Evolutionary conservation across 129 eudicot species (phyloP).

Genomic region (Pseudognaphalium luteoalbum): DNA sequence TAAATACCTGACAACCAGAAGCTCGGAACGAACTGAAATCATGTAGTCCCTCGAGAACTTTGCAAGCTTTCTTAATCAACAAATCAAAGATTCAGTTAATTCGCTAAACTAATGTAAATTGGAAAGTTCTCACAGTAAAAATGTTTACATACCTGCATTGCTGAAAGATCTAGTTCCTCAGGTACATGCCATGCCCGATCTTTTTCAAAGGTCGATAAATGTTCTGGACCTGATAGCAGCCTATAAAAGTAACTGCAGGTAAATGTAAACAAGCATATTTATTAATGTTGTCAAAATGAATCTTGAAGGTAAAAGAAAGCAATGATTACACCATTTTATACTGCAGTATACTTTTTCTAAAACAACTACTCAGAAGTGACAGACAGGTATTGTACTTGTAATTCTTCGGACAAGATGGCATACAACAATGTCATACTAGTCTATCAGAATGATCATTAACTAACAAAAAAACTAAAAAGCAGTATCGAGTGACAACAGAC

Average conservation of each 20-base stretch:
- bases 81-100: constrained; percentile 7
- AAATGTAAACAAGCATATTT: constrained; percentile 4
- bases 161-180: constrained; percentile 64
- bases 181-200: constrained; percentile 97
- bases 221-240: constrained; percentile 69
- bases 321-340: background rate
- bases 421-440: background rate
- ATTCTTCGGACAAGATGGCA: background rate
- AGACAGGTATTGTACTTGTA: constrained; percentile 7
- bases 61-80: constrained; percentile 74
- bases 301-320: background rate
- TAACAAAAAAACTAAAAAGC: background rate
- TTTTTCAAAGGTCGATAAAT: constrained; percentile 76
- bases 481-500: background rate
- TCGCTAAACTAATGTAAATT: background rate
- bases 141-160: constrained; percentile 72
- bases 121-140: constrained; percentile 4
- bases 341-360: background rate
- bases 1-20: constrained; percentile 79
- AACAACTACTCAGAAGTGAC: constrained; percentile 7
- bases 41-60: constrained; percentile 80
- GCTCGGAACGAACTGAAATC: constrained; percentile 98
- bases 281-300: background rate
- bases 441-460: background rate
- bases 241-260: constrained; percentile 77